phyloP scores from a whole-genome alignment of 495 filamentous ascomycete genomes.

The Penicillium lagena region DNA sequence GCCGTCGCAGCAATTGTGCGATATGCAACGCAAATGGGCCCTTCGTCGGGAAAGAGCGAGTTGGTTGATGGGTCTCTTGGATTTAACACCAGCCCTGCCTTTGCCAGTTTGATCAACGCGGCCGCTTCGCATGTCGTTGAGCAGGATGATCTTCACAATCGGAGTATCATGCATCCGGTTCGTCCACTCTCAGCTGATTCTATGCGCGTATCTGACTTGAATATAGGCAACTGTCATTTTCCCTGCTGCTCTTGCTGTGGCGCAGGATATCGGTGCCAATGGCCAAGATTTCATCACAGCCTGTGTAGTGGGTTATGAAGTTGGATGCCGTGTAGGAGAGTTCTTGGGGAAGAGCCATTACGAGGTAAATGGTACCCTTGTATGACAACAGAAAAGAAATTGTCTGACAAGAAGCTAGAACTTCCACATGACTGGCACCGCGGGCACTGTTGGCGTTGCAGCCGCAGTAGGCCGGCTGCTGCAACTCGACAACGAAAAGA shows the following conservation, averaged over 20 bases:
- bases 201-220: neutral
- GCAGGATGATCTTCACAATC: constrained; percentile 33
- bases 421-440: constrained; percentile 29
- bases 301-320: constrained; percentile 32
- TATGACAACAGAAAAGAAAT: too few species aligned
- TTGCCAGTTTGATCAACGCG: constrained; percentile 29
- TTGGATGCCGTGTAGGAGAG: constrained; percentile 26
- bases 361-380: constrained; percentile 12
- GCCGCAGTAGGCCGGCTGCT: constrained; percentile 22
- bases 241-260: constrained; percentile 27
- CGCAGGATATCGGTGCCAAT: constrained; percentile 22
- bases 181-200: neutral
- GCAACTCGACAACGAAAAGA: constrained; percentile 14
- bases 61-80: constrained; percentile 19
- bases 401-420: constrained; percentile 11
- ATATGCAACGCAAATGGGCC: constrained; percentile 25
- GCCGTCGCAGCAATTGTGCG: constrained; percentile 21
- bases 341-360: constrained; percentile 29
- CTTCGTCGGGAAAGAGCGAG: constrained; percentile 24
- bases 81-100: constrained; percentile 21
- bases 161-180: constrained; percentile 33
- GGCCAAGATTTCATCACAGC: constrained; percentile 29
- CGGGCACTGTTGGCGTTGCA: constrained; percentile 26
- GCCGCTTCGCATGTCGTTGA: constrained; percentile 31
- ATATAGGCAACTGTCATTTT: constrained; percentile 28